These are phyloP conservation scores for Zygoascus sp. DNA, from an alignment of 1,139 yeast species.

Conservation along the genomic window DNA sequence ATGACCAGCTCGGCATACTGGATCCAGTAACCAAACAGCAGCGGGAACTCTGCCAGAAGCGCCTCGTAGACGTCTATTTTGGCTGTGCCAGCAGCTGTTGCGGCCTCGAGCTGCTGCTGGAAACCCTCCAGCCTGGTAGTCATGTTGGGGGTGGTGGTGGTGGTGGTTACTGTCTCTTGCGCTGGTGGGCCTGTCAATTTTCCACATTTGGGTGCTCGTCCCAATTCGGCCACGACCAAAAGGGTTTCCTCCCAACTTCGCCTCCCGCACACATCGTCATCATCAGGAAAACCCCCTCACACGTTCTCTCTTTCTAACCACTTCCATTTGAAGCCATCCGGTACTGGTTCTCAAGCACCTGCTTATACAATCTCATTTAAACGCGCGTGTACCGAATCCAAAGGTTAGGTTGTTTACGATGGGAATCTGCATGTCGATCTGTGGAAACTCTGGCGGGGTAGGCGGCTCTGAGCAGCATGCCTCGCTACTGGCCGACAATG, in stretches of 20 bases:
- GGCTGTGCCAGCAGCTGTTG: not conserved
- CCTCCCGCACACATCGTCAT: not conserved
- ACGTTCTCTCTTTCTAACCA: not conserved
- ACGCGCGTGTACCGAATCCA: too few species aligned
- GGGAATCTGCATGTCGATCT: slow-evolving; percentile 9
- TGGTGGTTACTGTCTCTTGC: not conserved
- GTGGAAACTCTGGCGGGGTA: slow-evolving; percentile 6
- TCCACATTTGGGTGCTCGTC: not conserved
- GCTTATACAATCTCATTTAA: not conserved
- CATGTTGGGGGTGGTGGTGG: slow-evolving; percentile 1
- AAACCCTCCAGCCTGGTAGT: slow-evolving; percentile 4
- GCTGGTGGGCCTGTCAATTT: not conserved
- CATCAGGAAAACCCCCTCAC: not conserved
- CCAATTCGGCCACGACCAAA: not conserved
- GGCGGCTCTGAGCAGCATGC: slow-evolving; percentile 39
- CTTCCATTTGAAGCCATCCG: not conserved
- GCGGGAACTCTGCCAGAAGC: slow-evolving; percentile 63
- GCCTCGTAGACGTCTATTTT: slow-evolving; percentile 42
- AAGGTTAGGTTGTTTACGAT: too few species aligned
- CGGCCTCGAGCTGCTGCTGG: slow-evolving; percentile 9
- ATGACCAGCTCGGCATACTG: slow-evolving; percentile 54
- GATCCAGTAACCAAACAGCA: slow-evolving; percentile 75
- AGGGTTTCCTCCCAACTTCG: not conserved
- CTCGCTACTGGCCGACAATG: slow-evolving; percentile 92
- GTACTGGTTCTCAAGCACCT: not conserved